Base-by-base conservation (phyloP, 768 basidiomycete species). In the Trametes cingulata region DNA sequence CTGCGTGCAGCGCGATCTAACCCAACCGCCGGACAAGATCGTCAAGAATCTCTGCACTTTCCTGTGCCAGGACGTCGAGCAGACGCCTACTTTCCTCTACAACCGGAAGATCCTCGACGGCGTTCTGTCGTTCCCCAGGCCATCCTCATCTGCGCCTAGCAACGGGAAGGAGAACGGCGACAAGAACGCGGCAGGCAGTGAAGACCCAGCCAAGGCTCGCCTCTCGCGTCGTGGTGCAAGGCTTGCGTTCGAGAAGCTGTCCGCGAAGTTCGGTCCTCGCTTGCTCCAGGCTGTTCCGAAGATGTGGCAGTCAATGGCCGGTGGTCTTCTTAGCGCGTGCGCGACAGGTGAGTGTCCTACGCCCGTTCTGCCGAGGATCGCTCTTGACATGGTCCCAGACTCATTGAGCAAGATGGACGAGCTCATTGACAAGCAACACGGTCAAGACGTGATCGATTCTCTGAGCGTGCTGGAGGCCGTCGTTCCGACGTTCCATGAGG, bases 41-140 rank as follows among this genome's bases (percentile, higher is more conserved):
- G 86, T 98, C 63, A 94, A 93, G 77, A 99, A 99, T 71, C 84
- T 98, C 8, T 96, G 93, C 77, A 95, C 93, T 0, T 98, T 98
- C 75, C 78, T 98, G 6, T 98, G 96, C 69, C 92, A 94, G 68
- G 97, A 99, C 71, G 80, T 84, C 8, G 86, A 89, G 41, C 84
- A 90, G 54, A 97, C 95, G 0, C 97, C 97, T 3, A 88, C 96
- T 1, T 98, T 98, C 70, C 81, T 87, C 1, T 83, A 81, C 67
- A 77, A 79, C 8, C 83, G 85, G 51, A 85, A 84, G 60, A 72
- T 80, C 19, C 73, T 75, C 48, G 83, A 88, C 17, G 94, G 91
- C 1, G 90, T 98, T 39, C 76, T 96, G 19, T 91, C 93, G 2
- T 86, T 95, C 68, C 79, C 81, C 52, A 77, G 73, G 42, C 68